phyloP scores from a whole-genome alignment of 164 flowering plant species.

The Magnolia kwangsiensis region DNA sequence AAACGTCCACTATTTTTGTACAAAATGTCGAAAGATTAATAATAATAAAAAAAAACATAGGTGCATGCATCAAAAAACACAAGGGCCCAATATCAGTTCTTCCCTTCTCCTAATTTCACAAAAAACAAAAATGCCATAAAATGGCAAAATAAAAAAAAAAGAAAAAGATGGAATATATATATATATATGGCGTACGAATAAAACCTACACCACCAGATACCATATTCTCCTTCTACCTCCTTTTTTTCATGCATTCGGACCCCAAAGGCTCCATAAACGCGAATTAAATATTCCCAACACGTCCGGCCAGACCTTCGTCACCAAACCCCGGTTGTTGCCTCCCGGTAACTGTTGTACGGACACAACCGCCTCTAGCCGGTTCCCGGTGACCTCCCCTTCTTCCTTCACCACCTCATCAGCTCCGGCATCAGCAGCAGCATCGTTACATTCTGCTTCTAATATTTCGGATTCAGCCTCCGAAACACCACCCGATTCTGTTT shows the following conservation, averaged over 20 bases:
- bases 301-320: slow-evolving; percentile 74
- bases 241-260: slow-evolving; percentile 26
- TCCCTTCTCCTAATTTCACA: not conserved
- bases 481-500: not conserved
- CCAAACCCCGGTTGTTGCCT: not conserved
- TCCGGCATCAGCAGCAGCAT: not conserved
- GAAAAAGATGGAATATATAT: not conserved
- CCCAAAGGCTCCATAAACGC: slow-evolving; percentile 82
- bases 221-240: not conserved
- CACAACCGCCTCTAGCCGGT: not conserved
- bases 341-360: not conserved
- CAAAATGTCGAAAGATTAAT: too few species aligned
- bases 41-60: too few species aligned
- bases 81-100: too few species aligned
- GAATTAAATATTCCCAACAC: slow-evolving; percentile 69
- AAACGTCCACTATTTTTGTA: too few species aligned
- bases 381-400: not conserved
- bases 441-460: not conserved
- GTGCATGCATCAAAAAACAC: too few species aligned
- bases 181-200: not conserved
- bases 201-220: not conserved
- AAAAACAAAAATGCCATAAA: slow-evolving; percentile 4
- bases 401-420: not conserved
- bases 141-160: not conserved
- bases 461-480: not conserved